Conservation (phyloP, 345 rosid genomes). For the Eucalyptus marginata region DNA sequence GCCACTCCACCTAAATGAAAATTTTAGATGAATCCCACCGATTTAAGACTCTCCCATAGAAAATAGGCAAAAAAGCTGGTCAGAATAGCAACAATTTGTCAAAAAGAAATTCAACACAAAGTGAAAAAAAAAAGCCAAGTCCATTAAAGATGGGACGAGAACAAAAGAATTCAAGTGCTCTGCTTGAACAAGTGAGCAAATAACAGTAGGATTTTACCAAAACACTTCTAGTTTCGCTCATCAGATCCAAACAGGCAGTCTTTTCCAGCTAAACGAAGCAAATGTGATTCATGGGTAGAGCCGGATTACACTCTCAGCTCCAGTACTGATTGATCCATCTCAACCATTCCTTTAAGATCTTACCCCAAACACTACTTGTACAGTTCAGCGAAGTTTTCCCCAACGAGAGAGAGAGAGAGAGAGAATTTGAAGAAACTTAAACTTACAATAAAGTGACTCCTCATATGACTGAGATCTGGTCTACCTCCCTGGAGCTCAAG, state of each 20-base stretch:
- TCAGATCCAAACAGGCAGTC: not conserved
- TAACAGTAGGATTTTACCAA: not conserved
- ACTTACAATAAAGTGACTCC: constrained; percentile 75
- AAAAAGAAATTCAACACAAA: not conserved
- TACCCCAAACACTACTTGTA: not conserved
- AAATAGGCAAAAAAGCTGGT: not conserved
- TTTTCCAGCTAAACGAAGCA: not conserved
- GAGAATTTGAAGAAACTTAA: not conserved
- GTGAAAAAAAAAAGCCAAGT: not conserved
- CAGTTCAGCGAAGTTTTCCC: not conserved
- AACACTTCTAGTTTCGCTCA: not conserved
- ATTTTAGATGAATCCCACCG: constrained; percentile 3
- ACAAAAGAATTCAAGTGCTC: not conserved
- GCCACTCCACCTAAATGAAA: not conserved
- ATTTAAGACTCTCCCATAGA: not conserved
- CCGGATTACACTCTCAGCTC: not conserved
- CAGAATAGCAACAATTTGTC: constrained; percentile 12
- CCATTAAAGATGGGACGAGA: not conserved
- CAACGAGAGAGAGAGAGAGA: not conserved
- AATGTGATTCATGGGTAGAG: not conserved
- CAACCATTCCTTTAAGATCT: not conserved
- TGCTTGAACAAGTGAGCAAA: not conserved
- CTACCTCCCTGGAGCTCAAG: constrained; percentile 17
- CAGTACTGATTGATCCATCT: not conserved
- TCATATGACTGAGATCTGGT: constrained; percentile 67